A percentile compares a stretch with the other conserved stretches of the same genome.
Evolutionary conservation across 495 filamentous ascomycete species (phyloP).

Genomic region (Penicillium simplicissimum): DNA sequence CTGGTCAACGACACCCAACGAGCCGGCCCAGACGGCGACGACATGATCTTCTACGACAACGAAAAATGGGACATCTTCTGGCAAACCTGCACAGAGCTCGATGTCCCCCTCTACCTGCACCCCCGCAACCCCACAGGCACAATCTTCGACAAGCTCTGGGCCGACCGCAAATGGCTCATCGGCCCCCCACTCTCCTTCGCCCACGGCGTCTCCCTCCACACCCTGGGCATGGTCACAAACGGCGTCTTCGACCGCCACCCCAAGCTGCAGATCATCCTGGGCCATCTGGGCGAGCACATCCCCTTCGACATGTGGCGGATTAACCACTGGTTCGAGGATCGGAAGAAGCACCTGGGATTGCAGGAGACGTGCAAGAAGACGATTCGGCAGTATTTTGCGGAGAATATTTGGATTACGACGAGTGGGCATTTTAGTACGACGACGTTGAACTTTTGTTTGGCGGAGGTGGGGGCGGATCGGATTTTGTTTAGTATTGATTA

Average conservation of each 20-base stretch:
- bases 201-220: slow-evolving; percentile 50
- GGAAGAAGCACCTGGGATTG: slow-evolving; percentile 47
- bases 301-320: slow-evolving; percentile 66
- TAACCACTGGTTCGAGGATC: slow-evolving; percentile 57
- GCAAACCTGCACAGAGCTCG: slow-evolving; percentile 55
- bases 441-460: slow-evolving; percentile 52
- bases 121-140: slow-evolving; percentile 52
- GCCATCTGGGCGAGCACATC: slow-evolving; percentile 65
- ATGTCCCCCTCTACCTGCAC: slow-evolving; percentile 65
- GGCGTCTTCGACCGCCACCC: slow-evolving; percentile 54
- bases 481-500: slow-evolving; percentile 55
- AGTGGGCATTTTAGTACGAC: slow-evolving; percentile 61
- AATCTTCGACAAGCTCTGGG: slow-evolving; percentile 52
- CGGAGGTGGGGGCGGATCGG: slow-evolving; percentile 43
- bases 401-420: slow-evolving; percentile 67
- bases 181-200: slow-evolving; percentile 50
- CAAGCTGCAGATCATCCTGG: slow-evolving; percentile 61
- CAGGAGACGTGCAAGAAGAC: slow-evolving; percentile 50
- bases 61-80: slow-evolving; percentile 59
- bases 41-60: slow-evolving; percentile 61
- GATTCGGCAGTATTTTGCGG: slow-evolving; percentile 58
- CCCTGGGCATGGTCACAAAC: slow-evolving; percentile 53
- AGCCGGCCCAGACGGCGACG: slow-evolving; percentile 49
- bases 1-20: slow-evolving; percentile 61
- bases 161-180: slow-evolving; percentile 50